Percentiles rank a stretch among this genome's conserved stretches.
These are phyloP conservation scores for Metschnikowia henanensis DNA, from an alignment of 805 yeast genomes.

Conservation along the genomic window DNA sequence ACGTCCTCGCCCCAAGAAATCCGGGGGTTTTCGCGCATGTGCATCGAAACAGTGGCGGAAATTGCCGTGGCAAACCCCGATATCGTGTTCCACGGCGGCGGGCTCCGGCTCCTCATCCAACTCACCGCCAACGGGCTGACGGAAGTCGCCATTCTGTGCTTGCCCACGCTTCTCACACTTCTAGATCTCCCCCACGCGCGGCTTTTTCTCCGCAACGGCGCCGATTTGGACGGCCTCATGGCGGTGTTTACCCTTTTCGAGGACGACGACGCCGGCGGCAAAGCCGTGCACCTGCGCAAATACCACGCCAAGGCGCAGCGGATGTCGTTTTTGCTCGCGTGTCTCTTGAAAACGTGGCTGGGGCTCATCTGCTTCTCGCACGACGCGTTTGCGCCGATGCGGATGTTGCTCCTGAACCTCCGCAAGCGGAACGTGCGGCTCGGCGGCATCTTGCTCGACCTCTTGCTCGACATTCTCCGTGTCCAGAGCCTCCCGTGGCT, in stretches of 20 bases:
- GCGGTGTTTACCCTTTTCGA: conserved; percentile 72
- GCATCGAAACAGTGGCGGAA: conserved; percentile 43
- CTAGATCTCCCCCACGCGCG: conserved; percentile 59
- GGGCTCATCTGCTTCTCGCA: conserved; percentile 70
- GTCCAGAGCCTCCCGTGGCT: conserved; percentile 60
- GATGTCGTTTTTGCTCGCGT: conserved; percentile 56
- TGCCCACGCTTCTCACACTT: conserved; percentile 51
- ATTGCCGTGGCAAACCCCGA: conserved; percentile 40
- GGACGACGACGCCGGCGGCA: conserved; percentile 17
- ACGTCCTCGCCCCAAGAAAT: conserved; percentile 1
- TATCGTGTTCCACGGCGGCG: conserved; percentile 48
- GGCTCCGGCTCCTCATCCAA: conserved; percentile 50
- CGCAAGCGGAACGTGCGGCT: conserved; percentile 54
- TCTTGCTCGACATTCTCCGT: conserved; percentile 66
- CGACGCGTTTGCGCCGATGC: conserved; percentile 54
- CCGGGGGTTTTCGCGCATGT: conserved; percentile 25
- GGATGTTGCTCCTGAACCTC: conserved; percentile 60
- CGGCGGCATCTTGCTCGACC: conserved; percentile 66
- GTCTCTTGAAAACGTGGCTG: conserved; percentile 67
- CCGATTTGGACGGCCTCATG: conserved; percentile 60
- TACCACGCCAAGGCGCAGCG: conserved; percentile 48
- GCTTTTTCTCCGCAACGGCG: conserved; percentile 53
- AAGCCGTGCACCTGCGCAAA: conserved; percentile 9
- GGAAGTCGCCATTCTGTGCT: conserved; percentile 23
- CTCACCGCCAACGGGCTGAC: conserved; percentile 27